Evolutionary conservation across 31 red algal species (phyloP).

Genomic region (Bonnemaisonia californica): DNA sequence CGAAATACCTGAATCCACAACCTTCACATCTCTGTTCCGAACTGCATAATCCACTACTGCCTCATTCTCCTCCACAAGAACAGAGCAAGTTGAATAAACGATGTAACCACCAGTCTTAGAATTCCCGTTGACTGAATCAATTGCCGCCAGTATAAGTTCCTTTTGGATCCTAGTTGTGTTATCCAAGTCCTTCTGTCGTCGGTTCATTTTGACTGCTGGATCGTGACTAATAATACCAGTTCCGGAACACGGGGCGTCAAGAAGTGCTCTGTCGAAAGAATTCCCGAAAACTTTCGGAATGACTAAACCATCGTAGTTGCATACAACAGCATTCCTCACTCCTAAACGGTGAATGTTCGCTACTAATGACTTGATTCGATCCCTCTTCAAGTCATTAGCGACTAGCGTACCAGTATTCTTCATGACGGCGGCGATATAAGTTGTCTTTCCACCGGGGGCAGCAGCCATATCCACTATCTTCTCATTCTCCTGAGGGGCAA

Average conservation of each 20-base stretch:
- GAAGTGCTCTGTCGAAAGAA: conserved; percentile 88
- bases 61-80: conserved; percentile 97
- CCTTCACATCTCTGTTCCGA: conserved; percentile 77
- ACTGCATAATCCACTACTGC: conserved; percentile 88
- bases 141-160: conserved; percentile 87
- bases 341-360: conserved; percentile 93
- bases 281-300: conserved; percentile 71
- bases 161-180: conserved; percentile 90
- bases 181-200: conserved; percentile 69
- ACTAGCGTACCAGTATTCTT: conserved; percentile 89
- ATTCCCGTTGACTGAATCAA: conserved; percentile 86
- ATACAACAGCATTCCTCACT: conserved; percentile 80
- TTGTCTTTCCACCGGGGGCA: conserved; percentile 93
- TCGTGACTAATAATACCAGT: conserved; percentile 98
- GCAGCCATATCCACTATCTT: conserved; percentile 87
- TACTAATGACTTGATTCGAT: conserved; percentile 91
- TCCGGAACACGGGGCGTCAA: conserved; percentile 97
- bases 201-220: conserved; percentile 77
- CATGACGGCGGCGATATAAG: conserved; percentile 89
- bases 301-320: conserved; percentile 84
- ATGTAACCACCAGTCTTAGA: conserved; percentile 87
- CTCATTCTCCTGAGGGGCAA: conserved; percentile 89
- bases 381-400: conserved; percentile 89
- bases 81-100: conserved; percentile 97
- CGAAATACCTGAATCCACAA: conserved; percentile 82